These are phyloP conservation scores for Protomyces pachydermus DNA, from an alignment of 1,139 yeast species.

Conservation along the genomic window DNA sequence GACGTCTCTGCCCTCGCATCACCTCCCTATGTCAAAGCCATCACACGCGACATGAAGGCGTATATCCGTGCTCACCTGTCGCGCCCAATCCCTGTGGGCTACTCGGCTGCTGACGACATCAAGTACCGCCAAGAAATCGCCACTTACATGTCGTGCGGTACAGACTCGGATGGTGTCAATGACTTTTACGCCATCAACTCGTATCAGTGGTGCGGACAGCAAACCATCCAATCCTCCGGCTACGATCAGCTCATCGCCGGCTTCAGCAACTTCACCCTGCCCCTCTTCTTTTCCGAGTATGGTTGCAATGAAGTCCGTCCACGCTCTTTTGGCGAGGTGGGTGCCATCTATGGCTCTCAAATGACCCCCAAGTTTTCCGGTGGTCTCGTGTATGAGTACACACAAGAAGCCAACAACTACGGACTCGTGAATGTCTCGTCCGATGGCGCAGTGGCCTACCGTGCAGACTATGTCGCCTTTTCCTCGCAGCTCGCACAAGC, in stretches of 20 bases:
- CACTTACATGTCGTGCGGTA: conserved; percentile 72
- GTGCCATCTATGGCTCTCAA: conserved; percentile 48
- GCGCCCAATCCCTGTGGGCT: conserved; percentile 85
- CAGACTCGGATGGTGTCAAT: conserved; percentile 47
- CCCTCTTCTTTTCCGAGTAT: conserved; percentile 85
- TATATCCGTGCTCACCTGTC: conserved; percentile 59
- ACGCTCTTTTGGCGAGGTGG: conserved; percentile 63
- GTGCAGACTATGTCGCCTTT: conserved; percentile 55
- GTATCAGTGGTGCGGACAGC: conserved; percentile 80
- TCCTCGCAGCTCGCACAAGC: conserved; percentile 48
- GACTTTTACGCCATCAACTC: conserved; percentile 91
- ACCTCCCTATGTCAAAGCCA: conserved; percentile 77
- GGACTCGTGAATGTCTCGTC: conserved; percentile 57
- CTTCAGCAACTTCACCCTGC: conserved; percentile 63
- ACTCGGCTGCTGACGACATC: conserved; percentile 82
- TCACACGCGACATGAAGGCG: conserved; percentile 82
- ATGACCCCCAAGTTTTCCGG: conserved; percentile 60
- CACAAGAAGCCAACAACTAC: conserved; percentile 62
- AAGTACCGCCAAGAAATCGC: conserved; percentile 69
- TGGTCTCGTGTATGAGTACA: conserved; percentile 72
- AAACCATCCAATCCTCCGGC: conserved; percentile 64
- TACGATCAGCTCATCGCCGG: conserved; percentile 58
- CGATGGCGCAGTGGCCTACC: conserved; percentile 41
- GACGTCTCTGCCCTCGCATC: conserved; percentile 58
- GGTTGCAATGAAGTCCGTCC: conserved; percentile 54